phyloP scores from a whole-genome alignment of 257 asterid genomes.

The Solanum rostratum region DNA sequence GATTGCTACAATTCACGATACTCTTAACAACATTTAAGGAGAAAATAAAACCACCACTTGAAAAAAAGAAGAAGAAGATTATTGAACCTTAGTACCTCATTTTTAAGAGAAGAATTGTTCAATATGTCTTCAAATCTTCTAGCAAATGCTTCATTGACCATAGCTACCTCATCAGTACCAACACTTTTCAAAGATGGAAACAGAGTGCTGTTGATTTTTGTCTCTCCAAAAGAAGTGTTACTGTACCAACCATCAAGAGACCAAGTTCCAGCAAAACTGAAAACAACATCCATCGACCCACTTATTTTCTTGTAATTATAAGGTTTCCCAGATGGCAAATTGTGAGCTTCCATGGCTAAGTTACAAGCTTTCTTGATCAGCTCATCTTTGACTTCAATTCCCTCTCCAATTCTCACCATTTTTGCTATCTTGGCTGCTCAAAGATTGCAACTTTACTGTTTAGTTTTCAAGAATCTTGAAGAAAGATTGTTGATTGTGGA shows the following conservation, averaged over 20 bases:
- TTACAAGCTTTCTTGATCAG: slow-evolving; percentile 49
- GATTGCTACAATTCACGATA: background rate
- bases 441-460: background rate
- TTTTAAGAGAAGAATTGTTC: slow-evolving; percentile 30
- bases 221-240: slow-evolving; percentile 47
- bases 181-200: slow-evolving; percentile 58
- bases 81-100: slow-evolving; percentile 36
- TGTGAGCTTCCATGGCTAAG: slow-evolving; percentile 62
- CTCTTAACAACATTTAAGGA: background rate
- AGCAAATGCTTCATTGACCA: slow-evolving; percentile 43
- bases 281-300: slow-evolving; percentile 33
- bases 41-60: background rate
- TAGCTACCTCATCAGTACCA: slow-evolving; percentile 43
- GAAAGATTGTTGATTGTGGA: background rate
- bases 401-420: slow-evolving; percentile 32
- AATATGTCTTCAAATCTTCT: slow-evolving; percentile 37
- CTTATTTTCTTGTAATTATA: slow-evolving; percentile 40
- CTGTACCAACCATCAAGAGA: slow-evolving; percentile 41
- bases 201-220: slow-evolving; percentile 23
- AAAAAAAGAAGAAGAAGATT: background rate
- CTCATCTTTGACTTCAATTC: slow-evolving; percentile 40
- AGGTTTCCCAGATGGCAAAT: slow-evolving; percentile 28
- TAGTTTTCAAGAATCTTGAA: background rate
- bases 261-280: slow-evolving; percentile 77
- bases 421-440: background rate